These are phyloP conservation scores for Singerocomus rubriflavus DNA, from an alignment of 1,284 basidiomycete genomes.

Conservation along the genomic window DNA sequence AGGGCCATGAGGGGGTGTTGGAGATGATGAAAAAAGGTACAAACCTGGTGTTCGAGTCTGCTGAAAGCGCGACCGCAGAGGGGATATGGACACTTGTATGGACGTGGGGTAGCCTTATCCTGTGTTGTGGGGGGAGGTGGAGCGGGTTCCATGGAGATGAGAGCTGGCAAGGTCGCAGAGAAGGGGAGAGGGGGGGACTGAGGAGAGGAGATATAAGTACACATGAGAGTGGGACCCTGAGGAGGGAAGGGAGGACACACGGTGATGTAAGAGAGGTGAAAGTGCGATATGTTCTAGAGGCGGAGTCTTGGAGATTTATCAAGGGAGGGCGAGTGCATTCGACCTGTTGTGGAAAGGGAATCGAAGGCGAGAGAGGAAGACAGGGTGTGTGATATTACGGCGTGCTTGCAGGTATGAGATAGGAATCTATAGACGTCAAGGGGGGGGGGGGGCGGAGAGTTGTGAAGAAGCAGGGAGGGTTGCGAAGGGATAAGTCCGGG, in stretches of 20 bases:
- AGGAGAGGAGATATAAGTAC: constrained; percentile 28
- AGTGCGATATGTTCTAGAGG: constrained; percentile 21
- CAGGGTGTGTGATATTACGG: constrained; percentile 28
- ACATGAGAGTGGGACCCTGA: constrained; percentile 21
- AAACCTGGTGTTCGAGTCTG: constrained; percentile 88
- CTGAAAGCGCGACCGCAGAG: constrained; percentile 91
- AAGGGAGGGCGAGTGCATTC: constrained; percentile 9
- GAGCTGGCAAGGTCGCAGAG: constrained; percentile 15
- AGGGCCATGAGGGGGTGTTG: constrained; percentile 7
- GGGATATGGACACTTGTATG: constrained; percentile 94
- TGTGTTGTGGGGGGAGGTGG: constrained; percentile 12
- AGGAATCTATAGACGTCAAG: constrained; percentile 28
- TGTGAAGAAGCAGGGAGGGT: constrained; percentile 14
- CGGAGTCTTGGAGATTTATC: constrained; percentile 23
- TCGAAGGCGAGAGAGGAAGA: constrained; percentile 20
- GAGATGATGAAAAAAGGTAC: constrained; percentile 25
- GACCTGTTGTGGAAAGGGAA: constrained; percentile 27
- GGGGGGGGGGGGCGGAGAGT: constrained; percentile 8
- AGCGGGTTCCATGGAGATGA: constrained; percentile 25
- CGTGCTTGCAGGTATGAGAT: constrained; percentile 24
- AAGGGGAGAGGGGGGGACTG: constrained; percentile 21
- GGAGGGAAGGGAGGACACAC: constrained; percentile 22
- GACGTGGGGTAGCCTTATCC: constrained; percentile 67
- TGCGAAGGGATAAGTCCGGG: constrained; percentile 28
- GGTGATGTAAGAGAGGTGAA: constrained; percentile 17